These are phyloP conservation scores for Tilletia setariae DNA, from an alignment of 1,284 basidiomycete species.

Conservation along the genomic window DNA sequence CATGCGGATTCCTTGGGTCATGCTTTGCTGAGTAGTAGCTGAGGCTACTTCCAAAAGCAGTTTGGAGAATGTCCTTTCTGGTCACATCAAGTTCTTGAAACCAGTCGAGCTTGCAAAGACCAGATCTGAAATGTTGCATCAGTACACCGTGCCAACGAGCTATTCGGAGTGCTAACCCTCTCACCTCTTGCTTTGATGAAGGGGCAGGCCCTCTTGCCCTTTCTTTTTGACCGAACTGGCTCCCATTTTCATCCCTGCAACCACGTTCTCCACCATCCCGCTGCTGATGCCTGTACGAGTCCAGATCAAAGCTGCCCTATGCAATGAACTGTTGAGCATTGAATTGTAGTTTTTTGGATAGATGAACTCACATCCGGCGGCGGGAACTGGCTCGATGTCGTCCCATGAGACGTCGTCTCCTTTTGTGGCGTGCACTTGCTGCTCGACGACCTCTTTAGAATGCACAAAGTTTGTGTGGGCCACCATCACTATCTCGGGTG, in stretches of 20 bases:
- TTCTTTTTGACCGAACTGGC: constrained; percentile 9
- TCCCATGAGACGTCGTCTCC: background rate
- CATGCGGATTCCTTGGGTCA: background rate
- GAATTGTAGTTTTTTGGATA: background rate
- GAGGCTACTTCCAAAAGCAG: background rate
- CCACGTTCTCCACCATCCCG: background rate
- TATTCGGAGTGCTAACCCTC: background rate
- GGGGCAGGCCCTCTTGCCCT: constrained; percentile 4
- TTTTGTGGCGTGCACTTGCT: background rate
- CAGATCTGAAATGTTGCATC: background rate
- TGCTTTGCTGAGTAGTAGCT: background rate
- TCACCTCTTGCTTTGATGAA: background rate
- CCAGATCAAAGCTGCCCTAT: background rate
- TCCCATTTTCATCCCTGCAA: constrained; percentile 14
- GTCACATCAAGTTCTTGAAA: background rate
- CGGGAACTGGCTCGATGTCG: constrained; percentile 24
- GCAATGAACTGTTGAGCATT: too few species aligned
- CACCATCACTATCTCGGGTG: background rate
- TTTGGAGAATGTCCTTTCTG: background rate
- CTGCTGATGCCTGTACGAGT: background rate
- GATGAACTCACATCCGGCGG: constrained; percentile 24
- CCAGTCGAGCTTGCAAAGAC: constrained; percentile 8
- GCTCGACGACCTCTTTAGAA: constrained; percentile 15
- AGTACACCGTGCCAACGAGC: background rate
- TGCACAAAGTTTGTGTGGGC: constrained; percentile 8